Evolutionary conservation across 768 basidiomycete species (phyloP).

Genomic region (Mycena filopes): DNA sequence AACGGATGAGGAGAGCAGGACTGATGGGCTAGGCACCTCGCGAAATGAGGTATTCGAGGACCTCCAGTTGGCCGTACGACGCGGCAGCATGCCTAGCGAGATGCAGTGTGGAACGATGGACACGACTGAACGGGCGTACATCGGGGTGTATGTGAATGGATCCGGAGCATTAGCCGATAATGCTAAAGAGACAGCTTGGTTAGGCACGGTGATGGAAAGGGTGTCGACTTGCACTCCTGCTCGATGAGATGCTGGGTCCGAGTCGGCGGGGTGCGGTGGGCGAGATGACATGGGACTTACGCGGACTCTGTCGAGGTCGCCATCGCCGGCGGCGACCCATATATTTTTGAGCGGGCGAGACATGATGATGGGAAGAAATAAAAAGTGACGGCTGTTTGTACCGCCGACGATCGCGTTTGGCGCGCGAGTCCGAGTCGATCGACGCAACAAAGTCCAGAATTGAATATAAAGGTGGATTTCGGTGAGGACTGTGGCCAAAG

Average conservation of each 20-base stretch:
- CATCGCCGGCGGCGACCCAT: constrained; percentile 94
- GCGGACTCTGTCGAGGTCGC: constrained; percentile 80
- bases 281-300: constrained; percentile 50
- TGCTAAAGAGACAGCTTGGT: constrained; percentile 49
- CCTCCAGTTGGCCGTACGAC: constrained; percentile 84
- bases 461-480: too few species aligned
- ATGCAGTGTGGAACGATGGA: constrained; percentile 25
- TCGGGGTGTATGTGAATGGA: constrained; percentile 81
- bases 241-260: constrained; percentile 67
- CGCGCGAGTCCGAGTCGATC: too few species aligned
- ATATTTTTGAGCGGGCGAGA: constrained; percentile 67
- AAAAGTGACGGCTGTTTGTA: too few species aligned
- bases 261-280: constrained; percentile 12
- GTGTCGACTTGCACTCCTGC: constrained; percentile 58
- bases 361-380: too few species aligned
- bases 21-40: constrained; percentile 56
- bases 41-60: constrained; percentile 83
- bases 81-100: constrained; percentile 87
- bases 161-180: constrained; percentile 80
- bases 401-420: too few species aligned
- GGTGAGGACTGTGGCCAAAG: too few species aligned
- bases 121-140: constrained; percentile 53
- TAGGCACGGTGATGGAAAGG: constrained; percentile 42
- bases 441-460: too few species aligned
- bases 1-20: constrained; percentile 22